phyloP scores from a whole-genome alignment of 306 rosid genomes.

The Argentina anserina region DNA sequence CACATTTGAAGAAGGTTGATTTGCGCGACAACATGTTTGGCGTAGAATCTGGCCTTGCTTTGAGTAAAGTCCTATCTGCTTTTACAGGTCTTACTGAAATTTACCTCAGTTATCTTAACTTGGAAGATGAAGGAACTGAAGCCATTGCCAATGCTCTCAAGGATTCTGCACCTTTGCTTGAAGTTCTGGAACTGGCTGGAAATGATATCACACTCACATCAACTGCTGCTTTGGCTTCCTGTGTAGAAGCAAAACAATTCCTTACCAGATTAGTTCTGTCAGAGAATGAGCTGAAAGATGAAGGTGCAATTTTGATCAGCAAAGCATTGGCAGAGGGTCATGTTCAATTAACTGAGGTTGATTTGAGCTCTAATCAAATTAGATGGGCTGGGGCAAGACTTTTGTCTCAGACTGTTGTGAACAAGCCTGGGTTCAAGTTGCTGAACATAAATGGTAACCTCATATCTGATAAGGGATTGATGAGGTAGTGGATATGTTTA shows the following conservation, averaged over 20 bases:
- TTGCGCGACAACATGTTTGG: constrained; percentile 94
- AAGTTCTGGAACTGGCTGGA: constrained; percentile 79
- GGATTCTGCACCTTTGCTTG: constrained; percentile 67
- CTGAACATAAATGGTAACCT: constrained; percentile 63
- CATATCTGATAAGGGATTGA: constrained; percentile 75
- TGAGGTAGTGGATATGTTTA: constrained; percentile 52
- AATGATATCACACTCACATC: constrained; percentile 67
- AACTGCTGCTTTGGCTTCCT: constrained; percentile 59
- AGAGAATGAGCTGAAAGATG: constrained; percentile 85
- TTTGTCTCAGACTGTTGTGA: constrained; percentile 65
- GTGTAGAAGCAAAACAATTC: constrained; percentile 60
- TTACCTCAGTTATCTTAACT: constrained; percentile 75
- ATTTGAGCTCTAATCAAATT: constrained; percentile 58
- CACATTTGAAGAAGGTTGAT: constrained; percentile 70
- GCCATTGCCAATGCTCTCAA: constrained; percentile 61
- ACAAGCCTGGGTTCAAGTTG: constrained; percentile 67
- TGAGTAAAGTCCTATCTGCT: constrained; percentile 55
- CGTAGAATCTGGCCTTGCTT: constrained; percentile 70
- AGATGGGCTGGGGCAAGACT: constrained; percentile 77
- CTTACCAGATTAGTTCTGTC: constrained; percentile 60
- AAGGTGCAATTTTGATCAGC: constrained; percentile 68
- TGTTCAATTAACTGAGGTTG: constrained; percentile 65
- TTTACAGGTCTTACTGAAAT: constrained; percentile 62
- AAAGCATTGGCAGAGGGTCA: constrained; percentile 65
- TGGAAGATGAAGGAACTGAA: constrained; percentile 80